Evolutionary conservation across 805 yeast genomes (phyloP), one percentile per base, ranked within the genome.

Genomic region (Vanderwaltozyma tropicalis): DNA sequence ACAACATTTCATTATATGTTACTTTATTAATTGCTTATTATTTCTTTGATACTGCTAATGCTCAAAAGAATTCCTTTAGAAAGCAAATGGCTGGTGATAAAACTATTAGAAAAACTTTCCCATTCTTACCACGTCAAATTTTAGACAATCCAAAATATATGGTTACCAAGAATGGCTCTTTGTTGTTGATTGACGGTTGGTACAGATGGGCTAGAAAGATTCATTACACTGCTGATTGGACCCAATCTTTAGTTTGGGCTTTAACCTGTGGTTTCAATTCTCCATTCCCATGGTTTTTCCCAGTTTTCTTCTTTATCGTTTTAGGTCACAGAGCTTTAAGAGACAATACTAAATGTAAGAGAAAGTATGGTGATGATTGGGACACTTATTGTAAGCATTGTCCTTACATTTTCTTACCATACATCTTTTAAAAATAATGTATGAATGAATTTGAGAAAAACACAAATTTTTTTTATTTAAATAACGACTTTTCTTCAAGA

Each of bases 281-380:
- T 3, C 83, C 88, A 35, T 76, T 89, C 68, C 95, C 96, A 31
- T 92, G 95, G 89, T 92, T 92, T 64, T 89, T 81, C 77, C 96
- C 98, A 4, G 66, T 69, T 17, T 92, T 92, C 68, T 92, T 86
- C 77, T 74, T 87, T 44, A 64, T 80, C 49, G 96, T 87, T 44
- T 74, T 92, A 58, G 62, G 79, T 32, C 98, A 92, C 64, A 80
- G 98, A 64, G 86, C 95, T 31, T 59, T 68, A 47, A 80, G 98
- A 67, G 98, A 92, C 65, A 74, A 79, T 47, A 72, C 77, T 45
- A 86, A 89, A 61, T 86, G 96, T 63, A 73, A 69, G 49, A 69
- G 66, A 59, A 92, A 92, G 67, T 92, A 92, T 54, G 97, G 97
- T 32, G 80, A 75, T 31, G 98, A 92, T 64, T 92, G 96, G 96